phyloP scores from a whole-genome alignment of 768 basidiomycete genomes.

The Russula sp. region DNA sequence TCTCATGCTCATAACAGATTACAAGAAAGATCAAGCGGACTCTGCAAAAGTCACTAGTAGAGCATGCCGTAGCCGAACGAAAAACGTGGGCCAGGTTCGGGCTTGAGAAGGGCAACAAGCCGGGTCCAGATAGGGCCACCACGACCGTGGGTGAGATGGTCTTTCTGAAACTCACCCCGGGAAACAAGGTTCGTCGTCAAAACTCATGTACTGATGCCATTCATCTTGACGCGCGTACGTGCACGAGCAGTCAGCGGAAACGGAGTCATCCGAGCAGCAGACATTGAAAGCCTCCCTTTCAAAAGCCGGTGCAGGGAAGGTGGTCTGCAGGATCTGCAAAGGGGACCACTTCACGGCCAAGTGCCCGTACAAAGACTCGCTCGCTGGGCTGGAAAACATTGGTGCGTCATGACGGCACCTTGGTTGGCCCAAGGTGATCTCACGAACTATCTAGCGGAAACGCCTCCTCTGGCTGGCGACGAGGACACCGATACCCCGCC shows the following conservation, averaged over 20 bases:
- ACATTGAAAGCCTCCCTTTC: conserved; percentile 58
- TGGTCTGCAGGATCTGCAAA: conserved; percentile 89
- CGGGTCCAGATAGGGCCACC: conserved; percentile 89
- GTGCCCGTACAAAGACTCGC: conserved; percentile 95
- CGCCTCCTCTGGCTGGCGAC: conserved; percentile 34
- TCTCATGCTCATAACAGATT: conserved; percentile 43
- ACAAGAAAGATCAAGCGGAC: conserved; percentile 82
- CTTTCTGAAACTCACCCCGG: conserved; percentile 45
- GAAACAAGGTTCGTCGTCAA: background rate
- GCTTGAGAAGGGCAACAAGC: conserved; percentile 75
- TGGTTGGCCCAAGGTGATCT: conserved; percentile 2
- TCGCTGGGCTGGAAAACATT: conserved; percentile 63
- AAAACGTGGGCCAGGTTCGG: conserved; percentile 95
- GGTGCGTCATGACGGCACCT: conserved; percentile 36
- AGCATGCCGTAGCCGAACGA: conserved; percentile 89
- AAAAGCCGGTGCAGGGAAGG: conserved; percentile 78
- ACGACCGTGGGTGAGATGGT: conserved; percentile 84
- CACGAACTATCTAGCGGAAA: conserved; percentile 29
- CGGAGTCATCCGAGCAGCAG: conserved; percentile 61
- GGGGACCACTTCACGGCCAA: conserved; percentile 97
- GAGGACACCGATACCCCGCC: conserved; percentile 33
- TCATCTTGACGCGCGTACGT: background rate
- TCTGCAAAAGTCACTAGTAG: conserved; percentile 87
- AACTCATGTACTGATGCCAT: background rate
- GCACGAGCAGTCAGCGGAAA: conserved; percentile 47